Percentiles rank a stretch among this genome's conserved stretches.
These are phyloP conservation scores for Calonectria multiphialidica DNA, from an alignment of 2,329 filamentous ascomycete genomes.

Conservation along the genomic window DNA sequence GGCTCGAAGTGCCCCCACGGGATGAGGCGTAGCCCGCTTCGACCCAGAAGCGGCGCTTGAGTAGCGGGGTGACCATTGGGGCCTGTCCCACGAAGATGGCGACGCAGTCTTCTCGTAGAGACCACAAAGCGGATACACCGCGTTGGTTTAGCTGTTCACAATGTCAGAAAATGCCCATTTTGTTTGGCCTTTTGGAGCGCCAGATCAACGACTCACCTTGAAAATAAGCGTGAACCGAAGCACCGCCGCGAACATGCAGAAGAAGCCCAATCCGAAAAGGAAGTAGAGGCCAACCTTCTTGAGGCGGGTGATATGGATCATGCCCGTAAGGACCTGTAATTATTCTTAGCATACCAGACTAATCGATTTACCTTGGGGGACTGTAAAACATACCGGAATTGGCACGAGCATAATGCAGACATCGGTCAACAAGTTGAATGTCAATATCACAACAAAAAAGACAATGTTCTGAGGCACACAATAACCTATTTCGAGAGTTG, in stretches of 20 bases:
- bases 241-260: not conserved
- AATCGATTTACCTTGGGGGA: no score
- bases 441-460: not conserved
- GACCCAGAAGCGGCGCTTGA: not conserved
- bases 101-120: not conserved
- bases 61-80: not conserved
- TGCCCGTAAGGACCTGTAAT: not conserved
- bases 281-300: not conserved
- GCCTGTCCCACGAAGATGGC: not conserved
- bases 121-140: not conserved
- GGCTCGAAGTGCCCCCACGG: not conserved
- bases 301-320: not conserved
- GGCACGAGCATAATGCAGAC: not conserved
- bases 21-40: not conserved
- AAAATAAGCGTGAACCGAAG: not conserved
- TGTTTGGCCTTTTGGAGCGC: not conserved
- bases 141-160: not conserved
- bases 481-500: not conserved
- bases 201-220: not conserved
- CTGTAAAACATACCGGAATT: not conserved
- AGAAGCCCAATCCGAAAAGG: not conserved
- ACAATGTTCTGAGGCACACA: not conserved
- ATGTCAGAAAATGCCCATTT: not conserved
- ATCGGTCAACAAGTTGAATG: not conserved
- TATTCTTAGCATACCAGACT: not conserved